Evolutionary conservation across 108 stramenopile species (phyloP), one percentile per base, ranked within the genome.

Genomic region (Bacterosira constricta): DNA sequence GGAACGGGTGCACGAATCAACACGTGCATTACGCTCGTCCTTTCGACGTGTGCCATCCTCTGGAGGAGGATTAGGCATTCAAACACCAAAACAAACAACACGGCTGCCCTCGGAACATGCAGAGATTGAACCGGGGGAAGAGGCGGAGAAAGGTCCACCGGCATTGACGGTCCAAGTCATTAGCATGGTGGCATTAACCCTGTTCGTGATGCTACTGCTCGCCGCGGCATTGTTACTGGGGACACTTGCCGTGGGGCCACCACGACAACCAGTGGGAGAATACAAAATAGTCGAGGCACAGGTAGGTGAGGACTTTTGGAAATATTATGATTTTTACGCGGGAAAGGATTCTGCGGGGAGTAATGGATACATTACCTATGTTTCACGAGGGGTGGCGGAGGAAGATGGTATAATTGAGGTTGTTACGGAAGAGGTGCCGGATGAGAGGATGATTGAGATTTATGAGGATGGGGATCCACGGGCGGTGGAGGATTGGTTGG

Each of bases 311-410:
- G 76, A 86, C 32, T 91, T 94, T 57, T 91, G 85, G 57, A 39
- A 81, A 1, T 89, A 77, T 75, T 94, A 90, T 53, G 86, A 70
- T 27, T 94, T 94, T 83, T 91, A 91, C 58, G 82, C 86, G 15
- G 93, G 93, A 36, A 80, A 71, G 10, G 93, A 94, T 74, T 94
- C 93, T 38, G 88, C 73, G 9, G 93, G 93, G 3, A 85, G 83
- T 29, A 85, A 85, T 74, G 93, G 93, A 46, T 90, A 85, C 45
- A 80, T 80, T 27, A 75, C 29, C 20, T 94, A 94, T 54, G 88
- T 91, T 0, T 67, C 67, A 13, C 52, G 81, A 39, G 83, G 84
- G 26, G 73, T 60, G 41, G 93, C 90, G 0, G 58, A 60, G 41
- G 66, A 57, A 26, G 50, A 86, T 23, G 83, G 75, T 11, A 87